Conservation (phyloP, 371 early-diverging fungal genomes). For the Mucor plumbeus region DNA sequence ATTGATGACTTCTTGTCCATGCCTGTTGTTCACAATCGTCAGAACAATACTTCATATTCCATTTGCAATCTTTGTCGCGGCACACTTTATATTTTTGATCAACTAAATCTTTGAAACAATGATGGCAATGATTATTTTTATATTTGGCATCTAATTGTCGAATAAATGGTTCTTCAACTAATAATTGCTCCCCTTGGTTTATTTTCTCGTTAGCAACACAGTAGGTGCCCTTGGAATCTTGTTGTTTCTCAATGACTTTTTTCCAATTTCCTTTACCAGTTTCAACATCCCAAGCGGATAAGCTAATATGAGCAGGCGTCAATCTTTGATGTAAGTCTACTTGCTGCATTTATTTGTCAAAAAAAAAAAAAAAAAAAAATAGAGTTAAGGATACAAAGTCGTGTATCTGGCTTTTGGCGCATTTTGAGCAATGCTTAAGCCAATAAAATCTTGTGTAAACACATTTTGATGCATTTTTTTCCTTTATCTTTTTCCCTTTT, state of each 20-base stretch:
- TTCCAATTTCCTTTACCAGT: background rate
- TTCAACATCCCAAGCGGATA: constrained; percentile 1
- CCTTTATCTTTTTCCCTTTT: background rate
- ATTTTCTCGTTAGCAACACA: constrained; percentile 6
- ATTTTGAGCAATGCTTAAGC: background rate
- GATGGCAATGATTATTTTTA: constrained; percentile 11
- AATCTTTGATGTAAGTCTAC: constrained; percentile 4
- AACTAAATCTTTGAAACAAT: constrained; percentile 18
- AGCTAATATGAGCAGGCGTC: constrained; percentile 26
- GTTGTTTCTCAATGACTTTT: background rate
- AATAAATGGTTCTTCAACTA: constrained; percentile 30
- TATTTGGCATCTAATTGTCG: constrained; percentile 15
- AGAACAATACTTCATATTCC: constrained; percentile 28
- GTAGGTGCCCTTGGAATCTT: constrained; percentile 6
- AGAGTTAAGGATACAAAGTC: background rate
- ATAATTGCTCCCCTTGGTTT: constrained; percentile 8
- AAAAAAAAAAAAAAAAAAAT: too few relatives aligned
- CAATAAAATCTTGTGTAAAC: background rate
- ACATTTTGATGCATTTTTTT: background rate
- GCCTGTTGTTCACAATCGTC: constrained; percentile 12
- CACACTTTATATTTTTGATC: background rate
- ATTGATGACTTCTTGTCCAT: constrained; percentile 27
- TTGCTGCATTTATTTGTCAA: background rate
- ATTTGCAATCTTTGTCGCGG: constrained; percentile 13
- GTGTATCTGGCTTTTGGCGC: too few relatives aligned